Percentiles rank a stretch among this genome's conserved stretches.
phyloP scores from a whole-genome alignment of 257 asterid species.

The Schizonepeta tenuifolia region DNA sequence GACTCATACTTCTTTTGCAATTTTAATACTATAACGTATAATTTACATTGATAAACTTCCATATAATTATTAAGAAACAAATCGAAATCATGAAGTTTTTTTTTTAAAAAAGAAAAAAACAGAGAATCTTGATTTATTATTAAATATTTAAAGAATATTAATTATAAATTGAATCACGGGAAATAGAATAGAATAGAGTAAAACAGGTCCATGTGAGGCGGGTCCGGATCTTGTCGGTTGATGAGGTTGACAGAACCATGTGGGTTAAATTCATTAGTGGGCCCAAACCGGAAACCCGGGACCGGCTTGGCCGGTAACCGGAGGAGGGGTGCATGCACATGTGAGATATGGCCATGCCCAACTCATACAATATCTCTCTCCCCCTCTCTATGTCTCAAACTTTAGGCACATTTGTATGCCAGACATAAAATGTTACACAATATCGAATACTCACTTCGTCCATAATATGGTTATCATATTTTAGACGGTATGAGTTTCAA shows the following conservation, averaged over 20 bases:
- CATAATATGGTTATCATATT: too few species aligned
- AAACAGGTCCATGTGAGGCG: constrained; percentile 41
- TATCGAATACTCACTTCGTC: too few species aligned
- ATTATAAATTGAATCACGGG: constrained; percentile 2
- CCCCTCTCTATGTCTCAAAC: background rate
- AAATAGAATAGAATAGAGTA: background rate
- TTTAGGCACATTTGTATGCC: background rate
- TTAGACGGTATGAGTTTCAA: too few species aligned
- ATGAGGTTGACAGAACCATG: constrained; percentile 23
- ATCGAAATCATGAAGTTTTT: background rate
- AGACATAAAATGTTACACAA: background rate
- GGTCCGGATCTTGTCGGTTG: constrained; percentile 44
- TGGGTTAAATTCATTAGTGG: constrained; percentile 23
- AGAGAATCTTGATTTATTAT: background rate
- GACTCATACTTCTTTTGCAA: background rate
- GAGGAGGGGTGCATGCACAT: constrained; percentile 29
- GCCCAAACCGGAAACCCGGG: background rate
- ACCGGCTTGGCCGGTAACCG: constrained; percentile 4
- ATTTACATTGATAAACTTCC: background rate
- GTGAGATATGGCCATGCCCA: constrained; percentile 26
- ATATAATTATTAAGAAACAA: too few species aligned
- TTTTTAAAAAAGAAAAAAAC: too few species aligned
- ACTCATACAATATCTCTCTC: background rate
- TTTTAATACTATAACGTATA: too few species aligned
- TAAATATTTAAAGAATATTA: too few species aligned